A percentile compares a stretch with the other conserved stretches of the same genome.
phyloP scores from a whole-genome alignment of 306 rosid species.

The Ormosia emarginata region DNA sequence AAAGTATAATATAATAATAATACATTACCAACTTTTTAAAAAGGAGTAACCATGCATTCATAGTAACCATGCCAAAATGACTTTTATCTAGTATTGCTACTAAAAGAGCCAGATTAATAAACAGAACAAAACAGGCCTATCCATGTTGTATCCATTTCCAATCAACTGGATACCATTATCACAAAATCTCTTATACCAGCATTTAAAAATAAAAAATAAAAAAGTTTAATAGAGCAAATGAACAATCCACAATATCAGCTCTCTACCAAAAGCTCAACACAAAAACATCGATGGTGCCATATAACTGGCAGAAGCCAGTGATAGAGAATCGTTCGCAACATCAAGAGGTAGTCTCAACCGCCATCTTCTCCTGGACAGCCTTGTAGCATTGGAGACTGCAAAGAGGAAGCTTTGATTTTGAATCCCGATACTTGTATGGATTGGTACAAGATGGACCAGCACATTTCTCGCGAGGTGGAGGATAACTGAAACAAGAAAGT shows the following conservation, averaged over 20 bases:
- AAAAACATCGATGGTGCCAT: conserved; percentile 18
- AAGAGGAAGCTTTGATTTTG: conserved; percentile 80
- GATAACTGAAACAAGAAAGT: conserved; percentile 63
- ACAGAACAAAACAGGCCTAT: not conserved
- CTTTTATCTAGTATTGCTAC: not conserved
- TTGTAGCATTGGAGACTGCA: conserved; percentile 93
- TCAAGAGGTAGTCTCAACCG: conserved; percentile 38
- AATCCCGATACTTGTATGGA: conserved; percentile 84
- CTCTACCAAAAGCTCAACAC: conserved; percentile 25
- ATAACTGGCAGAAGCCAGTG: conserved; percentile 8
- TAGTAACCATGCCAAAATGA: no score
- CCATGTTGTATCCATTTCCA: conserved; percentile 5
- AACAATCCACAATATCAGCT: conserved; percentile 15
- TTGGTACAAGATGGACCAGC: conserved; percentile 77
- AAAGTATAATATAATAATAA: conserved; percentile 18
- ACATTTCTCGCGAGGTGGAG: conserved; percentile 82
- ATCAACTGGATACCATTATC: conserved; percentile 11
- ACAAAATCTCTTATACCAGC: not conserved
- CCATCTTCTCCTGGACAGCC: conserved; percentile 49
- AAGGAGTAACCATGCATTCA: no score
- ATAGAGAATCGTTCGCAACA: conserved; percentile 6
- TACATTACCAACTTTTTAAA: no score
- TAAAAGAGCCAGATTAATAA: not conserved
- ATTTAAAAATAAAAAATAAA: not conserved
- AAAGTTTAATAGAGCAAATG: conserved; percentile 11